Evolutionary conservation across 768 basidiomycete species (phyloP).

Genomic region (Trametopsis cervina): DNA sequence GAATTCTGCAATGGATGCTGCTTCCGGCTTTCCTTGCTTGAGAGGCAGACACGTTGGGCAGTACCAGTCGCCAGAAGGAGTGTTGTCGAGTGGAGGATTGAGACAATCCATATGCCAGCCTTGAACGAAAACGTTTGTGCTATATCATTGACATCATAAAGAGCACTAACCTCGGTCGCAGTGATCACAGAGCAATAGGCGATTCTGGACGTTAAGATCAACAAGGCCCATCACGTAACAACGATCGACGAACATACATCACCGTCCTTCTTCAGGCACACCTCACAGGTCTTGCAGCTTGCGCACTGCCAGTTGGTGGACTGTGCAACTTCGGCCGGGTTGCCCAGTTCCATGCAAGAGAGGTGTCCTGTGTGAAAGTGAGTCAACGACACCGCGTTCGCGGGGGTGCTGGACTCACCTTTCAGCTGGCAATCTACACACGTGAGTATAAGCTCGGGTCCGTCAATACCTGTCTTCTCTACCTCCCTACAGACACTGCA

Average conservation of each 20-base stretch:
- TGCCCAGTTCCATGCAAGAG: conserved; percentile 67
- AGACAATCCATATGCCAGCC: conserved; percentile 87
- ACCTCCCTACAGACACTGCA: conserved; percentile 80
- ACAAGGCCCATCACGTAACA: conserved; percentile 5
- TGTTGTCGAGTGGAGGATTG: conserved; percentile 56
- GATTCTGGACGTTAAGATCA: conserved; percentile 38
- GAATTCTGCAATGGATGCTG: not conserved
- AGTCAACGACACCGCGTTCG: not conserved
- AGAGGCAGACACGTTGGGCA: conserved; percentile 49
- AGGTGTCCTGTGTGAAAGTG: conserved; percentile 57
- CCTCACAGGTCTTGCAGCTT: conserved; percentile 89
- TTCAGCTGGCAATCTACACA: conserved; percentile 81
- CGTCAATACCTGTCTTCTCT: conserved; percentile 49
- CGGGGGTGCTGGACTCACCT: conserved; percentile 39
- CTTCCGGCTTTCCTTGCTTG: not conserved
- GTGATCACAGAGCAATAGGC: conserved; percentile 85
- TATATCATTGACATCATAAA: conserved; percentile 7
- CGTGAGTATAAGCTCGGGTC: conserved; percentile 64
- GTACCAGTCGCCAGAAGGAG: conserved; percentile 74
- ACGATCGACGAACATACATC: conserved; percentile 53
- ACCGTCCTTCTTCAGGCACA: conserved; percentile 79
- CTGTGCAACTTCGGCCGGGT: conserved; percentile 53
- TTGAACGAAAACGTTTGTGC: conserved; percentile 19
- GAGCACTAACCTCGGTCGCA: conserved; percentile 75
- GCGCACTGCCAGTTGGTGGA: conserved; percentile 83